A percentile compares a stretch with the other conserved stretches of the same genome.
phyloP scores from a whole-genome alignment of 768 basidiomycete genomes.

The Kwoniella sp. region DNA sequence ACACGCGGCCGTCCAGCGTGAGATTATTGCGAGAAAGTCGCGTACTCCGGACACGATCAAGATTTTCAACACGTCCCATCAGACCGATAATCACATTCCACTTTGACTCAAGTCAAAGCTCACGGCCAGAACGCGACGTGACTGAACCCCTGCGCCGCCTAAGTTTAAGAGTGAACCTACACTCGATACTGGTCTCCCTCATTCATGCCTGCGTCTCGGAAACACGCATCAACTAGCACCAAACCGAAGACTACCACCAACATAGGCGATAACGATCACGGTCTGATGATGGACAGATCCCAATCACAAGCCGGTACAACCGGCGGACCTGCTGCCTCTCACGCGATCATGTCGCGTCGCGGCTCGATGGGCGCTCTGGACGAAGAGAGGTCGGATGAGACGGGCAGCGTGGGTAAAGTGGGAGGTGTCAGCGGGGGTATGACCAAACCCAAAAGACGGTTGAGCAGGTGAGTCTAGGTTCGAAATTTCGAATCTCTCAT shows the following conservation, averaged over 20 bases:
- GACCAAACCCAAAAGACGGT: conserved; percentile 41
- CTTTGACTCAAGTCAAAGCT: too few relatives aligned
- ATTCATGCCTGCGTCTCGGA: too few relatives aligned
- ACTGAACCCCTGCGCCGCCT: too few relatives aligned
- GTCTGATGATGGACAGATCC: conserved; percentile 12
- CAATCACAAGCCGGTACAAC: conserved; percentile 16
- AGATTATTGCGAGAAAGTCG: too few relatives aligned
- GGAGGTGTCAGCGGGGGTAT: conserved; percentile 41
- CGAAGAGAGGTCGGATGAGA: conserved; percentile 19
- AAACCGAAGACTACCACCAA: background rate
- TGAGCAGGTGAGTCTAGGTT: conserved; percentile 42
- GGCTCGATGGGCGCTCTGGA: conserved; percentile 19
- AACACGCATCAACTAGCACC: background rate
- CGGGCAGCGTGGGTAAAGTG: conserved; percentile 37
- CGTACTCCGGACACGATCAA: too few relatives aligned
- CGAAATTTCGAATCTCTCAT: background rate
- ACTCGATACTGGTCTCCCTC: too few relatives aligned
- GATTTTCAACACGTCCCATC: too few relatives aligned
- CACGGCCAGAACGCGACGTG: too few relatives aligned
- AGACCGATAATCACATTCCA: too few relatives aligned
- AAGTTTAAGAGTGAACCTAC: too few relatives aligned
- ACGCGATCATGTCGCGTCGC: conserved; percentile 19
- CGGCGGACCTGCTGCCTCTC: conserved; percentile 7
- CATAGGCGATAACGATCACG: too few relatives aligned
- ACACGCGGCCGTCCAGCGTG: too few relatives aligned